phyloP scores from a whole-genome alignment of 2,329 filamentous ascomycete species.

The Pezicula neosporulosa region DNA sequence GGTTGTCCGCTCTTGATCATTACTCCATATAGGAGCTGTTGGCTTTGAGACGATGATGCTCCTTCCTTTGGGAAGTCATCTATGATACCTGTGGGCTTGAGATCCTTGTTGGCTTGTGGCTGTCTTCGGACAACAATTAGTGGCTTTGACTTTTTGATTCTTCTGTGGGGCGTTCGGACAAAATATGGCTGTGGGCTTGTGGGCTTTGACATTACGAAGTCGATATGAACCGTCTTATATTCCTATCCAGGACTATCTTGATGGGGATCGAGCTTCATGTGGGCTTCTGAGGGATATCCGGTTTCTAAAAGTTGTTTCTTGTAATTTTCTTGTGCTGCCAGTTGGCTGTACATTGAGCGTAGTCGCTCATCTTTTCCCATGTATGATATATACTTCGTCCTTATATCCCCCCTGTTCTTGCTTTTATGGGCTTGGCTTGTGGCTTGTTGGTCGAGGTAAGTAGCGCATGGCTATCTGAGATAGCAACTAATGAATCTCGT shows the following conservation, averaged over 20 bases:
- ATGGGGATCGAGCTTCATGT: conserved; percentile 30
- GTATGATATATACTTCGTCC: conserved; percentile 3
- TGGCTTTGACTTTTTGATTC: conserved; percentile 23
- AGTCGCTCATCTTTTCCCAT: conserved; percentile 1
- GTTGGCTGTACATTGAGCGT: background rate
- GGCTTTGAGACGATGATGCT: conserved; percentile 27
- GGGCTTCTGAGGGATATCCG: conserved; percentile 19
- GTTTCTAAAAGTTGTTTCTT: conserved; percentile 15
- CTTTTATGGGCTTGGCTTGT: background rate
- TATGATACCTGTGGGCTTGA: conserved; percentile 28
- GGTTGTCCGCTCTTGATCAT: conserved; percentile 34
- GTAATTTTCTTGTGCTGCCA: conserved; percentile 2
- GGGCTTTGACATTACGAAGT: conserved; percentile 29
- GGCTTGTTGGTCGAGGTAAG: conserved; percentile 4
- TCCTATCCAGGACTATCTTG: conserved; percentile 17
- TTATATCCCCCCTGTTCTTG: conserved; percentile 1
- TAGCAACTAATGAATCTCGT: no score
- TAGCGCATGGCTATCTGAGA: background rate
- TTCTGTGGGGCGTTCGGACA: conserved; percentile 22
- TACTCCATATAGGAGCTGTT: conserved; percentile 29
- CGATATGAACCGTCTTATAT: conserved; percentile 29
- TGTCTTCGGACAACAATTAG: conserved; percentile 11
- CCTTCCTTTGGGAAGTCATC: conserved; percentile 9
- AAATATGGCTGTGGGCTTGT: conserved; percentile 14
- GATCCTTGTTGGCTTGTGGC: conserved; percentile 29